phyloP scores from a whole-genome alignment of 345 rosid species.

The Anastatica hierochuntica region DNA sequence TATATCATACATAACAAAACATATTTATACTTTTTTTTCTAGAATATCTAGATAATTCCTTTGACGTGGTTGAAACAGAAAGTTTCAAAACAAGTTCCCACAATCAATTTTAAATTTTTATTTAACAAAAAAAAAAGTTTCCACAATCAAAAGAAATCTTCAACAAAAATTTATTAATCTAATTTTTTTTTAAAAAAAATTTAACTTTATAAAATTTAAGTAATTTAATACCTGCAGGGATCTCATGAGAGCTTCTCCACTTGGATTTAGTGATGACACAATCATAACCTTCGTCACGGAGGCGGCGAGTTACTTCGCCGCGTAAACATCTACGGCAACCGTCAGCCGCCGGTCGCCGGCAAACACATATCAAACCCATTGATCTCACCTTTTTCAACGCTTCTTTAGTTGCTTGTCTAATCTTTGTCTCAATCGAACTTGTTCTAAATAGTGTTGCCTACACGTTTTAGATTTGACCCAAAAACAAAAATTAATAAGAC shows the following conservation, averaged over 20 bases:
- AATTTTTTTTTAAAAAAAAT: neutral
- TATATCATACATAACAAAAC: neutral
- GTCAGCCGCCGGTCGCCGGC: conserved; percentile 34
- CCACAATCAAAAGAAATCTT: too few relatives aligned
- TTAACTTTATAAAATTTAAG: too few relatives aligned
- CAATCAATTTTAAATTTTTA: neutral
- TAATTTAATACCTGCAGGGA: conserved; percentile 57
- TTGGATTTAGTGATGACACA: conserved; percentile 59
- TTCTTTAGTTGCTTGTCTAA: conserved; percentile 55
- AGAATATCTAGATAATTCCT: neutral
- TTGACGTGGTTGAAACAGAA: neutral
- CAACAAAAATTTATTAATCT: too few relatives aligned
- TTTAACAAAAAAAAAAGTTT: neutral
- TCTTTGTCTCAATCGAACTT: conserved; percentile 50
- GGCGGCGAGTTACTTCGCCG: conserved; percentile 39
- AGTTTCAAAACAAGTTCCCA: neutral
- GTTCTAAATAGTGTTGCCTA: conserved; percentile 66
- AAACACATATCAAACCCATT: conserved; percentile 34
- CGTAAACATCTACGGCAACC: conserved; percentile 57
- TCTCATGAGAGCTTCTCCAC: conserved; percentile 63
- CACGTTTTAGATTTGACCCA: conserved; percentile 1
- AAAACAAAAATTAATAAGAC: conserved; percentile 1
- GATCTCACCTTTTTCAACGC: conserved; percentile 34
- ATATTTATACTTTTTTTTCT: too few relatives aligned
- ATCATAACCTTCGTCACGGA: conserved; percentile 47